Base-by-base conservation (phyloP, 2,329 filamentous ascomycete genomes). In the Claviceps sp. region DNA sequence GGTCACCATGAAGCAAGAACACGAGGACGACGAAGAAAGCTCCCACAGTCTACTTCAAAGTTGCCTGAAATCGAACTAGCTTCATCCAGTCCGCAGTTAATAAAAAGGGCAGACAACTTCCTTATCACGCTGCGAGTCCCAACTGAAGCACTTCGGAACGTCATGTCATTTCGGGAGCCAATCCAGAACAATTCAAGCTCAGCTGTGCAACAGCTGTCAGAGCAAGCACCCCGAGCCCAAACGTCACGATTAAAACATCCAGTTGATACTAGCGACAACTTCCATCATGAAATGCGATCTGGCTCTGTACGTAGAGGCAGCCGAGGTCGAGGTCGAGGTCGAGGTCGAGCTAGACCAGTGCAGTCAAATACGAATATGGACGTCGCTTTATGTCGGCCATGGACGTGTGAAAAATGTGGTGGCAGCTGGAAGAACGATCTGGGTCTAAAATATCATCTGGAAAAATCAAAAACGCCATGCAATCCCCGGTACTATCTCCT, bases 391-490 rank as follows among this genome's bases (percentile, higher is more conserved):
- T 52, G 56, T 16, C 64, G 65, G 29, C 57, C 64, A 1, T 79
- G 66, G 58, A 66, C 63, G 20, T 82, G 78, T 54, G 70, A 76
- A 9, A 75, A 71, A 44, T 82, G 78, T 53, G 71, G 71, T 9
- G 71, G 70, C 3, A 65, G 62, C 11, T 82, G 77, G 77, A 80
- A 79, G 61, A 81, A 81, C 49, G 68, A 75, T 37, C 66, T 77
- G 45, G 78, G 78, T 0, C 65, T 81, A 16, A 77, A 79, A 49
- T 82, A 82, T 58, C 78, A 82, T 55, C 62, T 75, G 14, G 73
- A 72, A 37, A 80, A 79, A 57, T 76, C 78, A 1, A 68, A 68
- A 53, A 74, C 74, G 3, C 22, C 68, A 14, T 82, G 78, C 58
- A 82, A 82, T 56, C 72, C 77, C 20, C 66, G 59, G 20, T 66